phyloP scores from a whole-genome alignment of 495 filamentous ascomycete species.

The Aspergillus conjunctus region DNA sequence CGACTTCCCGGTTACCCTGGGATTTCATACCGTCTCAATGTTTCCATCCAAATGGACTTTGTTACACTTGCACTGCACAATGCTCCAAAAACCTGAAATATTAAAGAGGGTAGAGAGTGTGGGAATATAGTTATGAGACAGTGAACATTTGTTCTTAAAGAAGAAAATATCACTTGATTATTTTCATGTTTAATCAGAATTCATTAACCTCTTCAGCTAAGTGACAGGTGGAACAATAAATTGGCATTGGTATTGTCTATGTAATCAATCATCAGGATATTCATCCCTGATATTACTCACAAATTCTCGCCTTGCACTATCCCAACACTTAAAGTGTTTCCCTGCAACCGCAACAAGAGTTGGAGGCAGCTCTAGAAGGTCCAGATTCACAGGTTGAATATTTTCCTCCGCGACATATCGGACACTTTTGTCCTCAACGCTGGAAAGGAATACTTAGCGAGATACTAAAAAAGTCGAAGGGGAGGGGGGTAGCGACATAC shows the following conservation, averaged over 20 bases:
- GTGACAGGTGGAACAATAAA: background rate
- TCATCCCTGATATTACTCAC: constrained; percentile 84
- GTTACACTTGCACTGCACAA: constrained; percentile 3
- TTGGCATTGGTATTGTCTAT: background rate
- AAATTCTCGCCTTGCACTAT: constrained; percentile 64
- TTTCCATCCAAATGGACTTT: too few species aligned
- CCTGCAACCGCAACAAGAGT: constrained; percentile 72
- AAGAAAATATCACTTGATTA: too few species aligned
- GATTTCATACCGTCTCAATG: too few species aligned
- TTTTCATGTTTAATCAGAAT: background rate
- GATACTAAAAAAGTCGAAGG: background rate
- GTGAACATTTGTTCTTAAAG: too few species aligned
- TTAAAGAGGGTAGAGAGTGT: background rate
- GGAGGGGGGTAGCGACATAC: constrained; percentile 56
- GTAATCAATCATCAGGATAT: constrained; percentile 75
- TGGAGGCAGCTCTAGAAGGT: constrained; percentile 46
- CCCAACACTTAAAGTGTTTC: constrained; percentile 88
- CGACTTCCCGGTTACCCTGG: too few species aligned
- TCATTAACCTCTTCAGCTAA: too few species aligned
- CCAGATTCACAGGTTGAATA: constrained; percentile 62
- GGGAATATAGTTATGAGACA: background rate
- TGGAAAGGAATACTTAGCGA: constrained; percentile 28
- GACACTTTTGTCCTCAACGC: constrained; percentile 69
- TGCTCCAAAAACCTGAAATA: background rate
- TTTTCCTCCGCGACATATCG: constrained; percentile 89